phyloP scores from a whole-genome alignment of 2,329 filamentous ascomycete genomes.

The Zymoseptoria passerinii region DNA sequence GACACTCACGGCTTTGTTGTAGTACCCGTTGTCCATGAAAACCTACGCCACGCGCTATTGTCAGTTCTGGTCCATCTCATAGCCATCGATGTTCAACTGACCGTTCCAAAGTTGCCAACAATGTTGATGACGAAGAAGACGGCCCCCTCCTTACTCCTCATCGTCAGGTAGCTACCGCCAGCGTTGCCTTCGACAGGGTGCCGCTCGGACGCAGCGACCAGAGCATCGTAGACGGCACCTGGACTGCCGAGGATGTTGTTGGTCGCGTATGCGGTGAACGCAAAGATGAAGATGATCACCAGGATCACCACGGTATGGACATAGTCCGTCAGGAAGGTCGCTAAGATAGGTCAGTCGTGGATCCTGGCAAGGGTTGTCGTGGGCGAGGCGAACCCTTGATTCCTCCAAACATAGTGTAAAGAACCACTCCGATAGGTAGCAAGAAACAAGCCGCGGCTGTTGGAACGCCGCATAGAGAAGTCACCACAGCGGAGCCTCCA shows the following conservation, averaged over 20 bases:
- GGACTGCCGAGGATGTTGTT: conserved; percentile 66
- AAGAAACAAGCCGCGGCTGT: conserved; percentile 78
- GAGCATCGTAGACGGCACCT: conserved; percentile 65
- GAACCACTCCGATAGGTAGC: conserved; percentile 63
- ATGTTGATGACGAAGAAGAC: conserved; percentile 56
- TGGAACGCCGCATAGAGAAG: conserved; percentile 61
- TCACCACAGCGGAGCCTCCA: conserved; percentile 63
- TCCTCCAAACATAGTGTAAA: conserved; percentile 67
- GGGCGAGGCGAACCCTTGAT: conserved; percentile 49
- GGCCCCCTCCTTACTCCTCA: conserved; percentile 70
- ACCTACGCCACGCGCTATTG: conserved; percentile 35
- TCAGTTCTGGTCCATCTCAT: too few species aligned
- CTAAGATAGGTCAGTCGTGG: conserved; percentile 24
- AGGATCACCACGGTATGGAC: conserved; percentile 79
- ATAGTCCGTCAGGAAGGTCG: conserved; percentile 78
- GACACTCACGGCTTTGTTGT: conserved; percentile 62
- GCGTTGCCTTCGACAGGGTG: conserved; percentile 76
- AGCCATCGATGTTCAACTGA: conserved; percentile 28
- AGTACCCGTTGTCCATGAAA: conserved; percentile 70
- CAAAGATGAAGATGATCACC: conserved; percentile 77
- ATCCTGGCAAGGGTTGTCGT: not conserved
- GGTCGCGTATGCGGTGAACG: conserved; percentile 72
- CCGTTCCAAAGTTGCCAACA: conserved; percentile 66
- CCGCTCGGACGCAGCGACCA: conserved; percentile 56
- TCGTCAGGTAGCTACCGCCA: conserved; percentile 76